Evolutionary conservation across 2,329 filamentous ascomycete species (phyloP), one percentile per base, ranked within the genome.

Genomic region (Plectosphaerella cucumerina): DNA sequence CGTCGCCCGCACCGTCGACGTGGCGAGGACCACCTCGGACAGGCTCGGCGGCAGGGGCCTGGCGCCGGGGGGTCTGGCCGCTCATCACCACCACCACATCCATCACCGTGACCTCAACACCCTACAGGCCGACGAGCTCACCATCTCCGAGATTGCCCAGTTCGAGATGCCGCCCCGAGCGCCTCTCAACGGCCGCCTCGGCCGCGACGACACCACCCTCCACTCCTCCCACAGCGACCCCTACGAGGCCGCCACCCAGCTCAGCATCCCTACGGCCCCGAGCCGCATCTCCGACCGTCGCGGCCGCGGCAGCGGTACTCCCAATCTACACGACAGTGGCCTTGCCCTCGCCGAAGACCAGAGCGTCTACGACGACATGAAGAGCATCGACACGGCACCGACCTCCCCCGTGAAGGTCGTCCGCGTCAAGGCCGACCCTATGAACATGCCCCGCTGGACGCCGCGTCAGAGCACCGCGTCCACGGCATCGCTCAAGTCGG

Each of bases 401-500:
- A 51, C 43, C n/a, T 44, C 54, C 4, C 46, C 50, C 4, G 37
- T 33, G 18, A 71, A 75, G 50, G 72, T 75, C 2, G 65, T 81
- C 17, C 74, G 75, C 4, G 58, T 81, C 55, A 76, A 75, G 59
- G 75, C 72, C 6, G 78, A 81, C 45, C 74, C 76, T 6, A 63
- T 64, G 23, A 67, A 65, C 12, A 77, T 81, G 70, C 79, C 79
- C 2, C 74, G 76, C 47, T 78, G 74, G 70, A 70, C 67, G 37
- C 76, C 80, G 3, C 71, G 77, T 45, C 74, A 72, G 56, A 70
- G 62, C 3, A 61, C 63, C 1, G 74, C 71, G 6, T 62, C 69
- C 4, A 74, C 76, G 31, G 68, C 70, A 0, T 62, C 70, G 1
- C 65, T 78, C 57, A 75, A 69, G 59, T 63, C 70, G 2, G 73